These are phyloP conservation scores for Papiliotrema terrestris DNA, from an alignment of 1,284 basidiomycete species.

Conservation along the genomic window DNA sequence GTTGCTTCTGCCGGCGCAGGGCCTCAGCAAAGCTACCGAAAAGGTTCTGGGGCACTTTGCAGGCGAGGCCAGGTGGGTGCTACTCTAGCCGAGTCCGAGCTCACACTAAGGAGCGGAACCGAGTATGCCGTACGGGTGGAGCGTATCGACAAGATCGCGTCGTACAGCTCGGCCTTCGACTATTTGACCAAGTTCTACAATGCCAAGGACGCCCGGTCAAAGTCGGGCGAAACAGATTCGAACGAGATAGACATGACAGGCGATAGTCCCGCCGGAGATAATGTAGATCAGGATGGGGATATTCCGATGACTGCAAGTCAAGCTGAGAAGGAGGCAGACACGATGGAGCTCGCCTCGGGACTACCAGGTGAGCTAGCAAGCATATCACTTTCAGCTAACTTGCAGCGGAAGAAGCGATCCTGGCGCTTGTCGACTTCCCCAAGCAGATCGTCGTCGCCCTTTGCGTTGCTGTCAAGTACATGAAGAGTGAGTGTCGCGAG, in stretches of 20 bases:
- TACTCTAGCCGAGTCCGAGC: neutral
- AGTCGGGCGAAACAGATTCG: neutral
- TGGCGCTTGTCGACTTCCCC: slow-evolving; percentile 66
- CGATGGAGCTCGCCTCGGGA: slow-evolving; percentile 21
- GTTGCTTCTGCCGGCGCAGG: slow-evolving; percentile 62
- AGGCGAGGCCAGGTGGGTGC: slow-evolving; percentile 44
- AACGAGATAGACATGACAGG: slow-evolving; percentile 4
- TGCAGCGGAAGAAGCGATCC: slow-evolving; percentile 35
- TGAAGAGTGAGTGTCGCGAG: slow-evolving; percentile 51
- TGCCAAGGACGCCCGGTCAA: slow-evolving; percentile 15
- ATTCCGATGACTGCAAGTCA: neutral
- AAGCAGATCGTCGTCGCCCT: slow-evolving; percentile 61
- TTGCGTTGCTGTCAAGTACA: slow-evolving; percentile 71
- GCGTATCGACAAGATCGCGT: slow-evolving; percentile 57
- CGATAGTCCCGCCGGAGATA: slow-evolving; percentile 2
- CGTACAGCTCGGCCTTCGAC: slow-evolving; percentile 70
- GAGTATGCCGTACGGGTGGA: slow-evolving; percentile 59
- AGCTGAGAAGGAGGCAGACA: neutral
- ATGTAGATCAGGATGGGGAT: neutral
- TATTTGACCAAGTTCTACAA: slow-evolving; percentile 68
- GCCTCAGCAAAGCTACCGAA: slow-evolving; percentile 68
- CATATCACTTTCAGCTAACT: slow-evolving; percentile 1
- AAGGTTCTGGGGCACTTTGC: slow-evolving; percentile 72
- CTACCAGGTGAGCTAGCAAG: slow-evolving; percentile 19
- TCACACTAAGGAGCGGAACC: slow-evolving; percentile 21